Evolutionary conservation across 305 asterid genomes (phyloP), one percentile per base, ranked within the genome.

Genomic region (Solanum hybrid): DNA sequence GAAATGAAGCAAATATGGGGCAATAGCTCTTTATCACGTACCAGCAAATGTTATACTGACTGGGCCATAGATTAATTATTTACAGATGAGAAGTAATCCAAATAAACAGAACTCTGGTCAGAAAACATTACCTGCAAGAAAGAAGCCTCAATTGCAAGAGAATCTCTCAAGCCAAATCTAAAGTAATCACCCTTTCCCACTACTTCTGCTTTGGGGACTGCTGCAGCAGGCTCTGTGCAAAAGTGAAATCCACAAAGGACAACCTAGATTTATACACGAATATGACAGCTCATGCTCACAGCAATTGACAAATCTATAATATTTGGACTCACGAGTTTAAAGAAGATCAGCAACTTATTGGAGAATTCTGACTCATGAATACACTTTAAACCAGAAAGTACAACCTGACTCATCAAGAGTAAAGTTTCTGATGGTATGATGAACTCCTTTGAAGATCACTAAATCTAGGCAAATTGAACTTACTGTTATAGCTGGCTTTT

Each of bases 131-230:
- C 99, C 99, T 97, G 99, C 95, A 97, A 93, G 91, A 97, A 97
- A 61, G 97, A 94, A 89, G 99, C 99, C 92, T 97, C 99, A 71
- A 97, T 94, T 11, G 99, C 99, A 91, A 97, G 98, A 88, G 99
- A 97, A 91, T 97, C 99, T 93, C 99, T 93, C 98, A 97, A 94
- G 85, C 98, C 98, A 92, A 97, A 97, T 84, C 99, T 95, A 91
- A 97, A 96, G 91, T 96, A 97, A 79, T 97, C 98, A 90, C 99
- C 96, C 92, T 96, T 95, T 88, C 97, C 99, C 76, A 96, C 98
- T 74, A 97, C 90, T 90, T 95, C 98, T 14, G 98, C 89, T 90
- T 67, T 93, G 89, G 99, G 99, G 89, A 96, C 92, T 85, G 99
- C 94, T 74, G 99, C 99, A 64, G 99, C 97, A 91, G 93, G 92